These are phyloP conservation scores for Sporothrix mexicana DNA, from an alignment of 2,329 filamentous ascomycete genomes.

Conservation along the genomic window DNA sequence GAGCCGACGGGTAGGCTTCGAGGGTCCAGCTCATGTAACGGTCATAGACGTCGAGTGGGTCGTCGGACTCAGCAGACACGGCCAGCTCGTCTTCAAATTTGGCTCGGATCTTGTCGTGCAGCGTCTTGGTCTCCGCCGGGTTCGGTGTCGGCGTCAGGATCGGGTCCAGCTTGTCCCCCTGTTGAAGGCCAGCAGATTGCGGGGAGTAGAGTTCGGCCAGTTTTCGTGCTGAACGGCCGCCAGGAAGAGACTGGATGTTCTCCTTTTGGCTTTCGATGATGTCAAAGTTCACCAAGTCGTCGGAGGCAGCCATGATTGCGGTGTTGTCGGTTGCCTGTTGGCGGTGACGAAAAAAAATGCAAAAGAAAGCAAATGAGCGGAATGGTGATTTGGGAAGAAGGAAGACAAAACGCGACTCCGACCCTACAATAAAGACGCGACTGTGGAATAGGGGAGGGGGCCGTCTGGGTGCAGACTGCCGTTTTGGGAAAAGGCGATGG, in stretches of 20 bases:
- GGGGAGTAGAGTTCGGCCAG: slow-evolving; percentile 82
- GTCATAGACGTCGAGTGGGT: slow-evolving; percentile 93
- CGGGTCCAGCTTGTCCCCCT: slow-evolving; percentile 53
- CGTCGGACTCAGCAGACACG: slow-evolving; percentile 82
- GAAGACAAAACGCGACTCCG: slow-evolving; percentile 3
- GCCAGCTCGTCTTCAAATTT: slow-evolving; percentile 86
- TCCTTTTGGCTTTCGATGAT: slow-evolving; percentile 97
- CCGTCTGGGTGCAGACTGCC: neutral
- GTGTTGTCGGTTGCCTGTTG: slow-evolving; percentile 10
- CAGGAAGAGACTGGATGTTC: slow-evolving; percentile 92
- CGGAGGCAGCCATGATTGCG: slow-evolving; percentile 39
- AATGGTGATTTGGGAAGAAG: neutral
- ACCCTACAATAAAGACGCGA: slow-evolving; percentile 29
- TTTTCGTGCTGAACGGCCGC: slow-evolving; percentile 85
- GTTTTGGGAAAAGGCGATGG: slow-evolving; percentile 20
- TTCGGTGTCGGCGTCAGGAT: slow-evolving; percentile 58
- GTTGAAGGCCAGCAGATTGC: slow-evolving; percentile 54
- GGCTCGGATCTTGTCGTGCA: slow-evolving; percentile 78
- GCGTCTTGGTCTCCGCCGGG: slow-evolving; percentile 71
- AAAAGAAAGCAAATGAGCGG: neutral
- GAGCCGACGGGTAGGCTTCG: slow-evolving; percentile 91
- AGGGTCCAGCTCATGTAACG: slow-evolving; percentile 97
- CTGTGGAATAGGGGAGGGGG: neutral
- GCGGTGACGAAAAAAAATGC: neutral
- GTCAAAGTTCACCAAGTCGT: slow-evolving; percentile 76